These are phyloP conservation scores for Russula earlei DNA, from an alignment of 768 basidiomycete species.

Conservation along the genomic window DNA sequence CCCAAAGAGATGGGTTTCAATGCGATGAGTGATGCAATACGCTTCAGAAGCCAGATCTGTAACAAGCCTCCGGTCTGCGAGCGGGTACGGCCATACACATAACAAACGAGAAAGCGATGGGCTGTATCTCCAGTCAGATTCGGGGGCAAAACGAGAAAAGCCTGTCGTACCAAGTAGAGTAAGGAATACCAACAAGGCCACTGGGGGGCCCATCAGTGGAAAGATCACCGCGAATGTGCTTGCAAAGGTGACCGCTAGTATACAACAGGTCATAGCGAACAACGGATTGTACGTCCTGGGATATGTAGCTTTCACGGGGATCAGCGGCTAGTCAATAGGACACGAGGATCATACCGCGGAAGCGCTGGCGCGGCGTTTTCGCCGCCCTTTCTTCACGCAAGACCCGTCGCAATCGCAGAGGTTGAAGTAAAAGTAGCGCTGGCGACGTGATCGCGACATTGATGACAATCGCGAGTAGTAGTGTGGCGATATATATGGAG, in stretches of 20 bases:
- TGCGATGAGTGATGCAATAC: constrained; percentile 59
- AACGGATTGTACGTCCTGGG: constrained; percentile 63
- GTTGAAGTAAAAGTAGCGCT: constrained; percentile 65
- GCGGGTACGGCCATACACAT: constrained; percentile 64
- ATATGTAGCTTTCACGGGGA: constrained; percentile 46
- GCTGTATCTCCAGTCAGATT: constrained; percentile 32
- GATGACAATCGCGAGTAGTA: constrained; percentile 49
- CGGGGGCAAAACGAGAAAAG: background rate
- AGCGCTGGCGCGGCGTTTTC: constrained; percentile 68
- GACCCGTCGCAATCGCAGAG: constrained; percentile 49
- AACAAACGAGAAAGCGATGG: constrained; percentile 72
- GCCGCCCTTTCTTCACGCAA: constrained; percentile 46
- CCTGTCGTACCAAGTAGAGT: constrained; percentile 50
- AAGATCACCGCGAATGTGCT: constrained; percentile 68
- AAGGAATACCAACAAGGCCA: constrained; percentile 52
- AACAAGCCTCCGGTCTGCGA: constrained; percentile 69
- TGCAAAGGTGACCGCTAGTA: constrained; percentile 62
- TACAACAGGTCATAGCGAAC: constrained; percentile 54
- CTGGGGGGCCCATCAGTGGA: constrained; percentile 66
- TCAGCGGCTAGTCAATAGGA: background rate
- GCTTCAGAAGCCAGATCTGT: constrained; percentile 66
- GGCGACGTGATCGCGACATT: constrained; percentile 62
- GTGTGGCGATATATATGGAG: constrained; percentile 57
- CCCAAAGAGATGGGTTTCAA: constrained; percentile 71
- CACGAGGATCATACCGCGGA: constrained; percentile 46